A percentile compares a stretch with the other conserved stretches of the same genome.
These are phyloP conservation scores for Crepidotus sp. DNA, from an alignment of 1,284 basidiomycete genomes.

Conservation along the genomic window DNA sequence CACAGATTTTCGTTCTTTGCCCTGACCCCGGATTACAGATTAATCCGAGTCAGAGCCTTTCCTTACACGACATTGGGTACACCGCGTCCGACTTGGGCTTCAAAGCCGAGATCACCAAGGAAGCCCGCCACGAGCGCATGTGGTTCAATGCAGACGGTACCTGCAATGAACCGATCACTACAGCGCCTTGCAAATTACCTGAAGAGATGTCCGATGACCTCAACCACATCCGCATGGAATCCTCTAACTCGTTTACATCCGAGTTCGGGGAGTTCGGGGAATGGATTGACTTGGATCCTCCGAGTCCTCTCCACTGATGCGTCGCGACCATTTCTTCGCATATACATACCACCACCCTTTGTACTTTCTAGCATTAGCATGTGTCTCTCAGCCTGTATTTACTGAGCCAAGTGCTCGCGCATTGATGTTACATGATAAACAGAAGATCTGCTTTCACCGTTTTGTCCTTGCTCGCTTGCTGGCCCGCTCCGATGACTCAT, in stretches of 20 bases:
- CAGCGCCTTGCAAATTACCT: no score
- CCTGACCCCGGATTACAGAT: not conserved
- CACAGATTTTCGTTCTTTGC: not conserved
- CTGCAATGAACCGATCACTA: not conserved
- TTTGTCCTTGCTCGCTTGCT: slow-evolving; percentile 40
- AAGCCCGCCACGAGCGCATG: slow-evolving; percentile 6
- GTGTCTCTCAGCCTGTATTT: no score
- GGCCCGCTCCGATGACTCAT: slow-evolving; percentile 25
- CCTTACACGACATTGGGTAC: slow-evolving; percentile 13
- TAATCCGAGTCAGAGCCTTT: not conserved
- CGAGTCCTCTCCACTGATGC: no score
- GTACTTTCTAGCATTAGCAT: slow-evolving; percentile 1
- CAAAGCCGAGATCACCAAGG: slow-evolving; percentile 11
- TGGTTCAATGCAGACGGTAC: slow-evolving; percentile 11
- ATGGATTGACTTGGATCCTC: slow-evolving; percentile 3
- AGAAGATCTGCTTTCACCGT: slow-evolving; percentile 14
- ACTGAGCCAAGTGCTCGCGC: slow-evolving; percentile 10
- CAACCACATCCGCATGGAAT: no score
- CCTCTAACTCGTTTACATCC: slow-evolving; percentile 12
- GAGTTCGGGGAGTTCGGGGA: slow-evolving; percentile 5
- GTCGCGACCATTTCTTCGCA: no score
- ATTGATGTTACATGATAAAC: slow-evolving; percentile 2
- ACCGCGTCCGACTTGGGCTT: slow-evolving; percentile 12
- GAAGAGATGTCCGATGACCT: no score
- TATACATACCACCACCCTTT: not conserved